A percentile compares a stretch with the other conserved stretches of the same genome.
Evolutionary conservation across 2,329 filamentous ascomycete genomes (phyloP).

Genomic region (Nannizzia gypsea): DNA sequence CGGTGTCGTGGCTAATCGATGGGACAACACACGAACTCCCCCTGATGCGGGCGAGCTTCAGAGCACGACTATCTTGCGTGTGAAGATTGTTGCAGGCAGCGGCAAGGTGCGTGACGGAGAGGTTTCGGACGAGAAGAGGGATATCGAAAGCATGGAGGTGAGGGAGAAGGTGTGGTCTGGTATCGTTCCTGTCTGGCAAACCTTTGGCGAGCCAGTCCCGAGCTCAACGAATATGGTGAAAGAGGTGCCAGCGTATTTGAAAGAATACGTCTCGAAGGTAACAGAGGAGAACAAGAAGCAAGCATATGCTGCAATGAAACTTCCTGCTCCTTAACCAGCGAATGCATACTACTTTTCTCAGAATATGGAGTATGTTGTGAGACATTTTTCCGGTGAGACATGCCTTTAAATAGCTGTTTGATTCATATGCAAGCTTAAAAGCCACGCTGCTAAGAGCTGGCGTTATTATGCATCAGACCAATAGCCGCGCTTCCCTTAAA

Average conservation of each 20-base stretch:
- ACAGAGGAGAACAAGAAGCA: constrained; percentile 36
- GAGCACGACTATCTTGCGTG: constrained; percentile 59
- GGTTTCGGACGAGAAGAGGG: constrained; percentile 50
- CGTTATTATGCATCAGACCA: too few species aligned
- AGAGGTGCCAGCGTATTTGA: constrained; percentile 52
- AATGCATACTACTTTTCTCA: background rate
- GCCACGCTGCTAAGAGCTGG: too few species aligned
- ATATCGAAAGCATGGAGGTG: constrained; percentile 38
- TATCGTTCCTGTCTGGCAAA: constrained; percentile 53
- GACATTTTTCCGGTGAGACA: too few species aligned
- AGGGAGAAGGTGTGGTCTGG: constrained; percentile 46
- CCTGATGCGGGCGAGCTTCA: constrained; percentile 63
- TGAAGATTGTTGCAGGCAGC: constrained; percentile 58
- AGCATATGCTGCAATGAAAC: constrained; percentile 26
- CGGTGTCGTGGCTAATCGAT: constrained; percentile 56
- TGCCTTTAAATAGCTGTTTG: too few species aligned
- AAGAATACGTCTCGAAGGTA: constrained; percentile 39
- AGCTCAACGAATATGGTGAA: constrained; percentile 47
- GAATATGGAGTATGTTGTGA: too few species aligned
- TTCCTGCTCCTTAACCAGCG: background rate
- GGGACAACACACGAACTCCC: constrained; percentile 56
- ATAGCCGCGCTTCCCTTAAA: too few species aligned
- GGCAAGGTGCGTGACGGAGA: constrained; percentile 60
- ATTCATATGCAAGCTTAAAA: too few species aligned
- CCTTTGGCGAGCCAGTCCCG: constrained; percentile 52